A percentile compares a stretch with the other conserved stretches of the same genome.
phyloP scores from a whole-genome alignment of 2,329 filamentous ascomycete genomes.

The Xylaria sp. region DNA sequence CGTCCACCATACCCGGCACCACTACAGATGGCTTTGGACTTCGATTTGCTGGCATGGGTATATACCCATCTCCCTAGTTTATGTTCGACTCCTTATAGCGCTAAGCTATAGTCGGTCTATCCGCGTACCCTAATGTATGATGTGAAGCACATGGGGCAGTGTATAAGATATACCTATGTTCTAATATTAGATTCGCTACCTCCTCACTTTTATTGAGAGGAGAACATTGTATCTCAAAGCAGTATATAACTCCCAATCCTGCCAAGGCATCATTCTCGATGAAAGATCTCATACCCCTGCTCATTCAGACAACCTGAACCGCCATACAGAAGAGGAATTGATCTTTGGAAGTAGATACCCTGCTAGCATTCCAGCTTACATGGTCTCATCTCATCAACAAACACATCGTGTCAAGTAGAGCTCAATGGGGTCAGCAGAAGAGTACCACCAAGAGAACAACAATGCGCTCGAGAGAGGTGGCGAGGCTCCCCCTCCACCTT shows the following conservation, averaged over 20 bases:
- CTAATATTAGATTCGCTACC: slow-evolving; percentile 1
- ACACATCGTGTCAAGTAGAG: background rate
- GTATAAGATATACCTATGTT: background rate
- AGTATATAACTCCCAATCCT: background rate
- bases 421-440: slow-evolving; percentile 15
- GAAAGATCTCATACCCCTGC: no score
- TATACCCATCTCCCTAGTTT: no score
- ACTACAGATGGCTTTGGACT: background rate
- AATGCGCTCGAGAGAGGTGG: slow-evolving; percentile 26
- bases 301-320: background rate
- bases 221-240: background rate
- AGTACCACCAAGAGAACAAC: background rate
- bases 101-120: background rate
- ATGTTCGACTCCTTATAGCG: background rate
- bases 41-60: background rate
- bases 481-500: slow-evolving; percentile 39
- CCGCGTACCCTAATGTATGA: background rate
- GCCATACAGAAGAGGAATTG: slow-evolving; percentile 16
- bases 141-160: no score
- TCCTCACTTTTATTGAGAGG: background rate
- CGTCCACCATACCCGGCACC: background rate
- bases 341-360: background rate
- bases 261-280: background rate
- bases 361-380: background rate
- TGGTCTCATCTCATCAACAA: slow-evolving; percentile 3